Percentiles rank a stretch among this genome's conserved stretches.
These are phyloP conservation scores for Aureobasidium sp. DNA, from an alignment of 2,329 filamentous ascomycete genomes.

Conservation along the genomic window DNA sequence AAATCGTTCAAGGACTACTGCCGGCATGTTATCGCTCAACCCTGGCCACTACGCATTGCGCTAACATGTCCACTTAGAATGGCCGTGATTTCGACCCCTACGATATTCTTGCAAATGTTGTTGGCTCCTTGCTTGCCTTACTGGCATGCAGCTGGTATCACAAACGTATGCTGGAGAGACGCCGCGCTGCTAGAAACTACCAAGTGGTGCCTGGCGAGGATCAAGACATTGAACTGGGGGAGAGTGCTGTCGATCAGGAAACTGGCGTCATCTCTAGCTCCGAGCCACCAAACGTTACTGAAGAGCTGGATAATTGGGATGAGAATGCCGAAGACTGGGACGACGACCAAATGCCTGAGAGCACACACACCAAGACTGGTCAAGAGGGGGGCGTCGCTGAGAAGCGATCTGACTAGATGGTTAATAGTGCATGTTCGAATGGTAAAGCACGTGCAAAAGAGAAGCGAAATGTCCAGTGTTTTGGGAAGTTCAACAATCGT, in stretches of 20 bases:
- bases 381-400: constrained; percentile 30
- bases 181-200: constrained; percentile 67
- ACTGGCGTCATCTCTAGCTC: constrained; percentile 44
- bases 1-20: constrained; percentile 67
- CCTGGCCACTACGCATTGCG: not conserved
- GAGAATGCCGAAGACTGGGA: constrained; percentile 72
- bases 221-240: constrained; percentile 70
- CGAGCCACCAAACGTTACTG: constrained; percentile 61
- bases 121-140: constrained; percentile 67
- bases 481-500: constrained; percentile 16
- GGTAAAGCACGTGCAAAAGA: not conserved
- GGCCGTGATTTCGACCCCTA: constrained; percentile 62
- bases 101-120: constrained; percentile 81
- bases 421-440: not conserved
- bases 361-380: constrained; percentile 21
- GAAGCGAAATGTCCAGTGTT: not conserved
- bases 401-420: constrained; percentile 35
- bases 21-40: constrained; percentile 43
- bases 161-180: constrained; percentile 86
- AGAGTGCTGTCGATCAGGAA: constrained; percentile 38
- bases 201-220: constrained; percentile 57
- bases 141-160: constrained; percentile 86
- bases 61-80: constrained; percentile 29
- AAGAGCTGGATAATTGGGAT: constrained; percentile 90
- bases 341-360: constrained; percentile 41